Percentiles rank a stretch among this genome's conserved stretches.
Evolutionary conservation across 2,329 filamentous ascomycete species (phyloP).

Genomic region (Hymenoscyphus albidus): DNA sequence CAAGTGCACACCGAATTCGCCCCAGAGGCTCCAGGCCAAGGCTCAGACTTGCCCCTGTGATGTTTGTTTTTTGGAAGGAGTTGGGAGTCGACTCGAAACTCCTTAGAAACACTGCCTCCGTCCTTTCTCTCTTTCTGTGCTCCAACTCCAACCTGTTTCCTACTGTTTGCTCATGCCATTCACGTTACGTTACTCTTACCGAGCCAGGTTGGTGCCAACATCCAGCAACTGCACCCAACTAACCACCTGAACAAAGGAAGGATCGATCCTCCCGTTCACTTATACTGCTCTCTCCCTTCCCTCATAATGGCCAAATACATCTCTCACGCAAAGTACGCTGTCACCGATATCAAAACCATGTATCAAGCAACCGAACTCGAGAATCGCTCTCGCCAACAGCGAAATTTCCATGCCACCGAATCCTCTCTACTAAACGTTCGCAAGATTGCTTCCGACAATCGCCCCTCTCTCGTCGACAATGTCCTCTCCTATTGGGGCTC

Average conservation of each 20-base stretch:
- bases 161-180: neutral
- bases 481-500: conserved; percentile 49
- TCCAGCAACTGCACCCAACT: neutral
- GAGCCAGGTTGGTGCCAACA: neutral
- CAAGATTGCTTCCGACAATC: conserved; percentile 26
- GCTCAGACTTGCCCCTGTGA: neutral
- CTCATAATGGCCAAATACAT: conserved; percentile 6
- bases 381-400: conserved; percentile 43
- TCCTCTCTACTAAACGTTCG: conserved; percentile 42
- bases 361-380: conserved; percentile 6
- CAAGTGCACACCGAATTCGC: neutral
- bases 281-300: neutral
- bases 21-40: neutral
- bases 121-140: neutral
- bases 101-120: neutral
- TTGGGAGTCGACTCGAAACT: neutral
- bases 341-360: conserved; percentile 3
- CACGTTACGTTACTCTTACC: neutral
- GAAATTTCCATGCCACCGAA: conserved; percentile 49
- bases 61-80: neutral
- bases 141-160: neutral
- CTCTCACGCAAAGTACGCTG: conserved; percentile 3
- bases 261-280: neutral
- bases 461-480: conserved; percentile 29
- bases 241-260: neutral